A percentile compares a stretch with the other conserved stretches of the same genome.
These are phyloP conservation scores for Ophiocordyceps robertsii DNA, from an alignment of 2,329 filamentous ascomycete species.

Conservation along the genomic window DNA sequence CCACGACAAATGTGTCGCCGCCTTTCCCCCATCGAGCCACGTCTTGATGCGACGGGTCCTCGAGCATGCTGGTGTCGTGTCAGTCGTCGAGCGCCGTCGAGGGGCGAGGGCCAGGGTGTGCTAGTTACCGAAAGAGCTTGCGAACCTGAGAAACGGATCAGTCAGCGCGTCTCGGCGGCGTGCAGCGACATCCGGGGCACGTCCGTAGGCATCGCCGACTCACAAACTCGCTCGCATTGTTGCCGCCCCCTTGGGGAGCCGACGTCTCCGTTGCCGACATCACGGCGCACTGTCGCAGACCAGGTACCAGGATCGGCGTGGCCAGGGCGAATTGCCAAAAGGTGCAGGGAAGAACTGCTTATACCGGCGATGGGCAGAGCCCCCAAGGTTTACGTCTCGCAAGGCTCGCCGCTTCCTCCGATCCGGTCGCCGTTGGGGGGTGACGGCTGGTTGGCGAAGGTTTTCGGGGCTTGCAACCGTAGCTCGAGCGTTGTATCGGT, in stretches of 20 bases:
- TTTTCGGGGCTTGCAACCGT: not conserved
- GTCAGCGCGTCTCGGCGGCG: not conserved
- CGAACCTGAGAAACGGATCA: slow-evolving; percentile 52
- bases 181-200: not conserved
- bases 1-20: slow-evolving; percentile 89
- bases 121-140: slow-evolving; percentile 84
- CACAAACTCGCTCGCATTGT: slow-evolving; percentile 94
- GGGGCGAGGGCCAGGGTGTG: slow-evolving; percentile 9
- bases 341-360: not conserved
- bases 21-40: slow-evolving; percentile 94
- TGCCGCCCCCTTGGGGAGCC: slow-evolving; percentile 32
- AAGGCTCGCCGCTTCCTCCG: not conserved
- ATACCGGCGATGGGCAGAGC: not conserved
- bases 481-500: not conserved
- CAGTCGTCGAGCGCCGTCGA: slow-evolving; percentile 1
- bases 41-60: slow-evolving; percentile 82
- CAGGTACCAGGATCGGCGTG: not conserved
- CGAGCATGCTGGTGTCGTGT: slow-evolving; percentile 53
- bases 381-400: not conserved
- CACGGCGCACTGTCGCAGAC: not conserved
- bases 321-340: not conserved
- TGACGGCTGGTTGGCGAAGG: not conserved
- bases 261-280: slow-evolving; percentile 22
- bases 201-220: slow-evolving; percentile 24
- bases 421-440: not conserved